These are phyloP conservation scores for Dactylellina drechsleri DNA, from an alignment of 2,329 filamentous ascomycete species.

Conservation along the genomic window DNA sequence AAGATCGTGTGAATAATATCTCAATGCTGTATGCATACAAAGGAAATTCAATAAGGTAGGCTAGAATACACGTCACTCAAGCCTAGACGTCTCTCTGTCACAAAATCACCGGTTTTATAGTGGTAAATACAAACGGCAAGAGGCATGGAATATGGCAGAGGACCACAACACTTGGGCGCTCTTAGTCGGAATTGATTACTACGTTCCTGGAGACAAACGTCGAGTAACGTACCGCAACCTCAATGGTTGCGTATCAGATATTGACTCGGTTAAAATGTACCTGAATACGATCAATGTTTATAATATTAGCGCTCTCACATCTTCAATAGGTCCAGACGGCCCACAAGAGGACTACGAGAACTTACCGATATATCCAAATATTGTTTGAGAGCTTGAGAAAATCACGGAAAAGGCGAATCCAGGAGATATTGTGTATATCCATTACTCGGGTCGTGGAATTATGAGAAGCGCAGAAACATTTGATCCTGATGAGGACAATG, in stretches of 20 bases:
- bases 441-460: slow-evolving; percentile 48
- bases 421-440: slow-evolving; percentile 45
- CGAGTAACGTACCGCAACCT: slow-evolving; percentile 19
- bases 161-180: slow-evolving; percentile 15
- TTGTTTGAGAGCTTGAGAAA: slow-evolving; percentile 30
- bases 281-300: slow-evolving; percentile 9
- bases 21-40: too few relatives aligned
- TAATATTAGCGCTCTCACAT: slow-evolving; percentile 26
- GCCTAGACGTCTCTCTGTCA: too few relatives aligned
- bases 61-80: too few relatives aligned
- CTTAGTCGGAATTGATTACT: slow-evolving; percentile 31
- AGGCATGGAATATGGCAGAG: not conserved
- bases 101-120: too few relatives aligned
- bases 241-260: slow-evolving; percentile 41
- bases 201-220: slow-evolving; percentile 18
- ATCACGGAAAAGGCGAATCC: slow-evolving; percentile 13
- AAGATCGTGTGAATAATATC: too few relatives aligned
- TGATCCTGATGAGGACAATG: not conserved
- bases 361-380: slow-evolving; percentile 22
- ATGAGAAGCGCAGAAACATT: not conserved
- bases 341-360: slow-evolving; percentile 1
- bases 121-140: too few relatives aligned
- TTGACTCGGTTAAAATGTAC: slow-evolving; percentile 12
- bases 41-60: too few relatives aligned
- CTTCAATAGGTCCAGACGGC: not conserved